Evolutionary conservation across 2,329 filamentous ascomycete genomes (phyloP).

Genomic region (Celoporthe dispersa): DNA sequence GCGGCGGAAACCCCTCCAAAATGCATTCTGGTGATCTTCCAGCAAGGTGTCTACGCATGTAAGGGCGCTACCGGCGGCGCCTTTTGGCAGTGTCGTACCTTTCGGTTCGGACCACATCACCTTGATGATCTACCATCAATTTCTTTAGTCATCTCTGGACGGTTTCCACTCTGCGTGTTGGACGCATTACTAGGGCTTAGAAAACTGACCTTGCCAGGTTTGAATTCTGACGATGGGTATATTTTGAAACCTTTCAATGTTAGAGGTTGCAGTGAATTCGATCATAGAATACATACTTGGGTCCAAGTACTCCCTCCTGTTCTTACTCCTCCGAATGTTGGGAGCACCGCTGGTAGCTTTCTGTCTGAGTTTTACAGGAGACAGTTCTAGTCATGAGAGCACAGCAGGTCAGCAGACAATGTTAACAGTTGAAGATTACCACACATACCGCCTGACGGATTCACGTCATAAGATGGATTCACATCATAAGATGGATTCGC

Average conservation of each 20-base stretch:
- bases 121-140: slow-evolving; percentile 55
- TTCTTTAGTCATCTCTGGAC: not conserved
- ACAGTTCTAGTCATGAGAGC: not conserved
- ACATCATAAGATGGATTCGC: no score
- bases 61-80: slow-evolving; percentile 30
- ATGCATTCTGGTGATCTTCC: slow-evolving; percentile 40
- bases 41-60: slow-evolving; percentile 35
- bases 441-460: not conserved
- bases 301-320: not conserved
- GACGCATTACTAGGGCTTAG: not conserved
- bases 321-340: not conserved
- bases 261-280: not conserved
- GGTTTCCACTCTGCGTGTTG: not conserved
- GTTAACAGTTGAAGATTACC: not conserved
- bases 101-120: slow-evolving; percentile 57
- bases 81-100: slow-evolving; percentile 9
- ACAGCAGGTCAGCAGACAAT: not conserved
- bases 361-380: not conserved
- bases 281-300: not conserved
- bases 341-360: not conserved
- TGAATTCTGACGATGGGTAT: not conserved
- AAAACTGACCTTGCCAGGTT: slow-evolving; percentile 15
- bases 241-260: not conserved
- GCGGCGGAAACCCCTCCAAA: slow-evolving; percentile 56
- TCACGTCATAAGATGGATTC: not conserved